These are phyloP conservation scores for Orobanche coerulescens DNA, from an alignment of 257 asterid species.

Conservation along the genomic window DNA sequence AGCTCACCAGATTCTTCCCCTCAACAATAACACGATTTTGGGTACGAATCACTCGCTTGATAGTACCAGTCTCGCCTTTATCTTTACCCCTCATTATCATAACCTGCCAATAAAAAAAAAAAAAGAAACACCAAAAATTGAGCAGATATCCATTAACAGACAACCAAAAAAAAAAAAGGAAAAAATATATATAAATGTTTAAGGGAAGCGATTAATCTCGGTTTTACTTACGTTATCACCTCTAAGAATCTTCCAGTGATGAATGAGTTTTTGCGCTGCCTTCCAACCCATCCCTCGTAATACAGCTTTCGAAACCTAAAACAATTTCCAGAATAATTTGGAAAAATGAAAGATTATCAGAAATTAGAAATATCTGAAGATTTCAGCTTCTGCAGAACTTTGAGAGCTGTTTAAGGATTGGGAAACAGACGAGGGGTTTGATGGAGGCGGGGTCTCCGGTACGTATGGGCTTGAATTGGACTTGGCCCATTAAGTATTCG, in stretches of 20 bases:
- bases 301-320: no score
- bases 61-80: slow-evolving; percentile 78
- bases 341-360: no score
- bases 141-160: neutral
- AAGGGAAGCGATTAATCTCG: neutral
- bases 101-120: slow-evolving; percentile 40
- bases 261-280: slow-evolving; percentile 84
- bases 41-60: slow-evolving; percentile 78
- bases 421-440: slow-evolving; percentile 11
- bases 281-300: slow-evolving; percentile 99
- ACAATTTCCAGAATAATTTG: no score
- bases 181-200: neutral
- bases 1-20: slow-evolving; percentile 84
- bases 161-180: no score
- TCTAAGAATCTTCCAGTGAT: slow-evolving; percentile 85
- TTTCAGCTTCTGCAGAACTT: slow-evolving; percentile 11
- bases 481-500: slow-evolving; percentile 9
- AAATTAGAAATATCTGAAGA: slow-evolving; percentile 1
- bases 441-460: neutral
- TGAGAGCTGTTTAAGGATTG: slow-evolving; percentile 10
- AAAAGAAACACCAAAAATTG: neutral
- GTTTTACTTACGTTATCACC: slow-evolving; percentile 76
- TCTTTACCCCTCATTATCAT: slow-evolving; percentile 92
- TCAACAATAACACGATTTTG: slow-evolving; percentile 90
- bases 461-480: slow-evolving; percentile 16